Evolutionary conservation across 148 eudicot genomes (phyloP).

Genomic region (Euryodendron excelsum): DNA sequence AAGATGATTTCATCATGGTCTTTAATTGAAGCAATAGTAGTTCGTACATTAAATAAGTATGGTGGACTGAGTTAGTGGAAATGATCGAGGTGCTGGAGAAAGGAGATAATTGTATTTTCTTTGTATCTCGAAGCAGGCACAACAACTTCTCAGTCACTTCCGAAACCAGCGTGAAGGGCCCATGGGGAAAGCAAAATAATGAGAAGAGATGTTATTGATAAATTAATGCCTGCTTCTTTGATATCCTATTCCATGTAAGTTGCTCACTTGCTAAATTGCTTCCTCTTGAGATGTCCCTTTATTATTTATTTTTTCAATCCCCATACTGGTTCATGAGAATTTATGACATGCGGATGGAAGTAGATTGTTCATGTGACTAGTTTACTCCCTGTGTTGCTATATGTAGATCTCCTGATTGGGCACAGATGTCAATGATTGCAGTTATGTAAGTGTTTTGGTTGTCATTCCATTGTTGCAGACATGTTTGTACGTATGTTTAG

Average conservation of each 20-base stretch:
- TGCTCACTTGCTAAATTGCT: conserved; percentile 1
- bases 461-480: conserved; percentile 3
- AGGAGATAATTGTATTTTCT: not conserved
- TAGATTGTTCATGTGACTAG: conserved; percentile 15
- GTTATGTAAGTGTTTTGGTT: not conserved
- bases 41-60: too few species aligned
- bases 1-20: conserved; percentile 4
- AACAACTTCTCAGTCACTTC: conserved; percentile 89
- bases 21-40: too few species aligned
- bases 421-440: not conserved
- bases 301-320: not conserved
- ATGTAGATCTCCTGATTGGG: conserved; percentile 10
- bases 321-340: conserved; percentile 3
- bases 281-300: not conserved
- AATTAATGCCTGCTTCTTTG: not conserved
- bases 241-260: conserved; percentile 9
- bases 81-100: not conserved
- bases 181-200: conserved; percentile 48
- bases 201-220: not conserved
- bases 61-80: not conserved
- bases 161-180: conserved; percentile 81
- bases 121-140: conserved; percentile 52
- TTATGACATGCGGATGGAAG: conserved; percentile 7
- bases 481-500: conserved; percentile 17
- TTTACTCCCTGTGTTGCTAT: not conserved